Base-by-base conservation (phyloP, 1,284 basidiomycete species). In the Phellopilus nigrolimitatus region DNA sequence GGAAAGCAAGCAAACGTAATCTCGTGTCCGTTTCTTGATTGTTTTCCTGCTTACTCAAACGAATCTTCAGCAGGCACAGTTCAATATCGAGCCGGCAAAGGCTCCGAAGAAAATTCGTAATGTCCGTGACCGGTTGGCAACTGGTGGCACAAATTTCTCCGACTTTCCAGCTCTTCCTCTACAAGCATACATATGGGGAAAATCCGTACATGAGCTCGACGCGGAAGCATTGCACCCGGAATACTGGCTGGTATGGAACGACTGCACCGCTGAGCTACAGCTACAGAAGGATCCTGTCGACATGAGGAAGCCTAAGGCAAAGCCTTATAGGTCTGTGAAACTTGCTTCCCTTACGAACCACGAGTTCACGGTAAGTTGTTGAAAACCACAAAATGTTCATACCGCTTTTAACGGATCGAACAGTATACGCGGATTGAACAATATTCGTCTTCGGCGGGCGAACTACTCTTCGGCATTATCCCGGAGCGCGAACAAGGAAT, bases 241-340 rank as follows among this genome's bases (percentile, higher is more conserved):
- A 30, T 45, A 44, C 40, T 56, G 54, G 54, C 19, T 56, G 8
- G 30, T 30, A 9, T 53, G 51, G 51, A 47, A 47, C 22, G 17
- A 41, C 13, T 27, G 31, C 3, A 22, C n/a, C n/a, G 22, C 15
- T 21, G 19, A 50, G 25, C 28, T 53, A 33, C 44, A 53, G 39
- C n/a, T 53, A n/a, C 24, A 39, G 13, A 27, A 41, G 31, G n/a
- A 47, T 33, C 51, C 51, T 41, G 12, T 31, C 22, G 9, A 12
- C 21, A 8, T 17, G 41, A 28, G 19, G 17, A 37, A 30, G 37
- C 4, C 10, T 27, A 37, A 38, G 7, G 28, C 17, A 43, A 24
- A 25, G 12, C 19, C 8, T n/a, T n/a, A n/a, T n/a, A n/a, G n/a
- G 6, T 36, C 22, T 36, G 34, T 42, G 1, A 24, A 27, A 13